Base-by-base conservation (phyloP, 805 yeast genomes). In the Candida caryicola region DNA sequence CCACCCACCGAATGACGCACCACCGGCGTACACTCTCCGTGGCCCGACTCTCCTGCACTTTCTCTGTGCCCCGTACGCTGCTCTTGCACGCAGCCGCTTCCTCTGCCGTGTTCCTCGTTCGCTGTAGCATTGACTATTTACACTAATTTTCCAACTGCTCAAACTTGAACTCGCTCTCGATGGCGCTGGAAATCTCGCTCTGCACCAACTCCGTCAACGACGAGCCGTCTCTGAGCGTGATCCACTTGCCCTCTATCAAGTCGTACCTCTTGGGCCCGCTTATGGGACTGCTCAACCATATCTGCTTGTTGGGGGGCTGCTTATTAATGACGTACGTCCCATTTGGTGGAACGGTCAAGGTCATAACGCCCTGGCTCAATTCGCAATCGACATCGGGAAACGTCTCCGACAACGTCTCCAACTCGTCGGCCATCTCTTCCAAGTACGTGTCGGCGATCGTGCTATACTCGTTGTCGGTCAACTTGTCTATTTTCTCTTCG, bases 221-320 rank as follows among this genome's bases (percentile, higher is more conserved):
- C 4, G 60, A 45, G 32, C 59, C 54, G 47, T 90, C 95, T 47
- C 98, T 74, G 39, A 84, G 58, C 9, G 90, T 82, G 9, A 80
- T 64, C 99, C 99, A 93, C 39, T 71, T 66, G 3, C 85, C 85
- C 29, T 77, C 73, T 30, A 84, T 71, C 45, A 75, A 77, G 58
- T 93, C 98, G 43, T 56, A 63, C 39, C 73, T 53, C 55, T 89
- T 88, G 4, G 99, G 99, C 0, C 99, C 99, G 5, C 95, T 84
- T 3, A 88, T 55, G 0, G 99, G 99, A 31, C 95, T 85, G 42
- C 95, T 79, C 37, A 91, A 72, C 99, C 99, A 93, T 21, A 93
- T 83, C 60, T 93, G 99, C 62, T 86, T 84, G 64, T 89, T 93
- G 3, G 99, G 97, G 1, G 99, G 99, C 63, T 93, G 98, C 56